Base-by-base conservation (phyloP, 2,329 filamentous ascomycete species). In the Emergomyces pasteurianus region DNA sequence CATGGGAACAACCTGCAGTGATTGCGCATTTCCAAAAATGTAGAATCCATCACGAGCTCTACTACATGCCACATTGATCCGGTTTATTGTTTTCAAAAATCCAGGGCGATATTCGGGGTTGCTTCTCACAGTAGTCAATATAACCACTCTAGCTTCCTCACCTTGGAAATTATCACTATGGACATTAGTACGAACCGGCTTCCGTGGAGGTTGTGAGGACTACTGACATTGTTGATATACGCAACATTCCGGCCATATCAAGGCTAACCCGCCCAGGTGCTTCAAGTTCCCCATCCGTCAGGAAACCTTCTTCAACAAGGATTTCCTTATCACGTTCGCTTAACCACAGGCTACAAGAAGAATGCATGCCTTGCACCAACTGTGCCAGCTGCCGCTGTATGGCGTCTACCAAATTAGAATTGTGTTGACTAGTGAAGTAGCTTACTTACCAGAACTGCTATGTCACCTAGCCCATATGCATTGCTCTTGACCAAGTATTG, bases 11-110 rank as follows among this genome's bases (percentile, higher is more conserved):
- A 57, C 55, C 12, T 63, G 62, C 42, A 70, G 58, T 2, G 67
- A 63, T 16, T 63, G 60, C 4, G 70, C 62, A 58, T 72, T 70
- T 2, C 71, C 71, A 43, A 73, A 65, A 36, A 72, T 66, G 52
- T 70, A 73, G 53, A 73, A 68, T 10, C 71, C 68, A 62, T 73
- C 63, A 52, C 66, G 65, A 26, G 71, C 71, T 34, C 71, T 63
- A 59, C 70, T 69, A 60, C 67, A 68, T 16, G 66, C 67, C 14
- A 73, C 71, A 55, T 73, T 73, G 61, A 73, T 71, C 16, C 72
- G 66, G 62, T 74, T 74, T 9, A 63, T 46, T 1, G 67, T 71
- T 57, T 65, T 68, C 10, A 74, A 62, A 58, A 74, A 74, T 2
- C 72, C 72, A 26, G 67, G 62, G 21, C 59, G 59, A 16, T 62